Percentiles rank a stretch among this genome's conserved stretches.
These are phyloP conservation scores for Phycomyces nitens DNA, from an alignment of 192 early-diverging fungal species.

Conservation along the genomic window DNA sequence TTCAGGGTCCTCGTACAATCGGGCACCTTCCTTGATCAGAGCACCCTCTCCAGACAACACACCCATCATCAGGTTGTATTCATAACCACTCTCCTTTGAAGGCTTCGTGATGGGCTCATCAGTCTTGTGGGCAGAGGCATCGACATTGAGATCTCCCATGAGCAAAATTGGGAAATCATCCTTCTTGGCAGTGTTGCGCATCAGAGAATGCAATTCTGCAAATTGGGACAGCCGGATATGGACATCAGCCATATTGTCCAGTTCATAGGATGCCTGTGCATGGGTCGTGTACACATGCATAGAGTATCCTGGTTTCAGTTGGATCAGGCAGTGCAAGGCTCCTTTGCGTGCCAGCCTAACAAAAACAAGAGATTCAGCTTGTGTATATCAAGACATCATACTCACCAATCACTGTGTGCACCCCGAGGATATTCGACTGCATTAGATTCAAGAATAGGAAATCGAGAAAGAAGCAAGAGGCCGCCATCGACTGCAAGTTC, in stretches of 20 bases:
- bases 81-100: constrained; percentile 41
- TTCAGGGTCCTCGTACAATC: constrained; percentile 11
- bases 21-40: background rate
- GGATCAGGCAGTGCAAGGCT: constrained; percentile 72
- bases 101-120: constrained; percentile 18
- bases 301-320: constrained; percentile 39
- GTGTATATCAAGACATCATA: constrained; percentile 6
- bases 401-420: constrained; percentile 68
- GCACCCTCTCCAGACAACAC: constrained; percentile 39
- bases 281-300: constrained; percentile 81
- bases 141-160: constrained; percentile 63
- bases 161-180: constrained; percentile 26
- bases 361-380: background rate
- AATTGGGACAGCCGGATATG: constrained; percentile 63
- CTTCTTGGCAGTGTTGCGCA: constrained; percentile 48
- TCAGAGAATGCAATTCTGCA: constrained; percentile 58
- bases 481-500: constrained; percentile 72
- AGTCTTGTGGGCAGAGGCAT: constrained; percentile 41
- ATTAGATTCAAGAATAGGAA: constrained; percentile 59
- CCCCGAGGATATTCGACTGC: constrained; percentile 63
- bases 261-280: constrained; percentile 73
- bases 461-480: constrained; percentile 68
- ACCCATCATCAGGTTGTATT: constrained; percentile 57
- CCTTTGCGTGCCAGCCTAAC: constrained; percentile 66
- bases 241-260: constrained; percentile 49